Evolutionary conservation across 164 flowering plant genomes (phyloP), one percentile per base, ranked within the genome.

Genomic region (Dillenia suffruticosa): DNA sequence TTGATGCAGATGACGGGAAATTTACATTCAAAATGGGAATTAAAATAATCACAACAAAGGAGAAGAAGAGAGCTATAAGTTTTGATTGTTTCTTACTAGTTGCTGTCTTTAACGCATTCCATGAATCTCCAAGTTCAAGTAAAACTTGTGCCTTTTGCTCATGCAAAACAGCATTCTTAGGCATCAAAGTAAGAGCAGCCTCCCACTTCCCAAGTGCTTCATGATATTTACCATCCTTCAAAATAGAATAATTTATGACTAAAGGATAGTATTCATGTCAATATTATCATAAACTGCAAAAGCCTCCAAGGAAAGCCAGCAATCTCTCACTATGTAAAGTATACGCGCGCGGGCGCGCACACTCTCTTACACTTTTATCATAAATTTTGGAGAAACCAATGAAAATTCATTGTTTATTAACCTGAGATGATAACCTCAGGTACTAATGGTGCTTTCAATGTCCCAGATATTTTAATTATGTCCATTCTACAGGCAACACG

Each of bases 201-300:
- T 92, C 96, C 98, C 98, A 92, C 72, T 87, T 92, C 54, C 87
- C 88, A 56, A 92, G 85, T 46, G 96, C 96, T 72, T 89, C 94
- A 11, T 74, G 77, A 69, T 70, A 89, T 71, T 73, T 83, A 50
- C 95, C 94, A 60, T 80, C 84, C 97, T 92, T 76, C 68, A 75
- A 63, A 66, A 63, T 13, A 19, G 49, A 61, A 44, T 11, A 45
- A 2, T 17, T 49, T 46, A 54, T 61, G 11, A 61, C n/a, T 17
- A 12, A 62, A 63, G 12, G 46, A 24, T 57, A 45, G 17, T 10
- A 9, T 17, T 9, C 62, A 57, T 16, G 17, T 44, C 46, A 16
- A 56, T 49, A n/a, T 52, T 13, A 46, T 45, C 32, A 47, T 3
- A 55, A 49, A 63, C 46, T 63, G 19, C 8, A 55, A 64, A 12